Evolutionary conservation across 2,329 filamentous ascomycete species (phyloP), one percentile per base, ranked within the genome.

Genomic region (Phaeoacremonium minimum): DNA sequence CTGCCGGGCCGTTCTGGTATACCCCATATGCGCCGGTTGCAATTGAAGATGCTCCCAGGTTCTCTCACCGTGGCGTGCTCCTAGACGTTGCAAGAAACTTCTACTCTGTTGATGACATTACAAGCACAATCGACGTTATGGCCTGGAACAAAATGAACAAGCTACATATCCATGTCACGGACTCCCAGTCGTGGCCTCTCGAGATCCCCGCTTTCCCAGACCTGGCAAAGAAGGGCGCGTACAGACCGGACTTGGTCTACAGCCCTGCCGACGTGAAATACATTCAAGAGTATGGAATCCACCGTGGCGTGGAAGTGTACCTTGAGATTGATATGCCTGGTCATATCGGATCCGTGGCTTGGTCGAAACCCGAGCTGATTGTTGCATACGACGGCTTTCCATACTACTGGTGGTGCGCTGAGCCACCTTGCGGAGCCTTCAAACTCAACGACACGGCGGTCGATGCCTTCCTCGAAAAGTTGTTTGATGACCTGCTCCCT

Each of bases 111-210:
- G 57, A 67, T 4, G 77, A 85, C 49, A 81, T 95, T 47, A 71
- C 81, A 51, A 78, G 80, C 34, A 87, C 81, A 36, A 85, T 95
- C 46, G 85, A 94, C 52, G 84, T 80, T 28, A 62, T 85, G 46
- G 68, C 84, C 2, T 88, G 80, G 74, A 87, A 82, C 66, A 93
- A 94, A 66, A 75, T 93, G 69, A 93, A 93, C 62, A 73, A 80
- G 6, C 71, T 94, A 38, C 87, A 93, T 60, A 67, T 91, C 36
- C 87, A 94, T 64, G 72, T 83, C 39, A 93, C 86, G 5, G 87
- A 94, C 58, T 80, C 83, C 13, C 87, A 94, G 59, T 86, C 86
- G 4, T 94, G 87, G 84, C 88, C 88, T 1, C 67, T 95, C 16
- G 86, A 88, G 47, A 82, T 95, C 33, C 85, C 86, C 1, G 61